Evolutionary conservation across 805 yeast species (phyloP).

Genomic region (Saturnispora hagleri): DNA sequence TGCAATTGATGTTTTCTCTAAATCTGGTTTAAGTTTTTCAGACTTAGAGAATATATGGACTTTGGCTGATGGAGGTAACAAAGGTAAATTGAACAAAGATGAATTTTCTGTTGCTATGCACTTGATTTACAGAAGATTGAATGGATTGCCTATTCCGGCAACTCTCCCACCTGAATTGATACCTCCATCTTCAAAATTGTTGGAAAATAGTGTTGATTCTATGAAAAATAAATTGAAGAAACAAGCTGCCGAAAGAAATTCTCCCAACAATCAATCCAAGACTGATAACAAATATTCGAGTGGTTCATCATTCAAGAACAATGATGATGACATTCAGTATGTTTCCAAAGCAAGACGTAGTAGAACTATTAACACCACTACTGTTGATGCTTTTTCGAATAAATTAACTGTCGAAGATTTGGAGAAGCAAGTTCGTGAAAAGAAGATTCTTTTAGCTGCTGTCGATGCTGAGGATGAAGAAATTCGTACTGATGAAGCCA

Average conservation of each 20-base stretch:
- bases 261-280: slow-evolving; percentile 13
- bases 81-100: slow-evolving; percentile 77
- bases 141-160: slow-evolving; percentile 78
- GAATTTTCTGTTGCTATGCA: slow-evolving; percentile 98
- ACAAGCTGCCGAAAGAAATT: slow-evolving; percentile 23
- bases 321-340: slow-evolving; percentile 62
- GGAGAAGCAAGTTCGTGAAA: slow-evolving; percentile 60
- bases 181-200: slow-evolving; percentile 74
- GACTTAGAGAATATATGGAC: slow-evolving; percentile 92
- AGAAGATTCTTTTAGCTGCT: slow-evolving; percentile 61
- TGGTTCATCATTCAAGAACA: slow-evolving; percentile 60
- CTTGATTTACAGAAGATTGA: slow-evolving; percentile 79
- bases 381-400: slow-evolving; percentile 14
- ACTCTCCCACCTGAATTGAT: slow-evolving; percentile 80
- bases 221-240: slow-evolving; percentile 56
- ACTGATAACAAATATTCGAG: slow-evolving; percentile 17
- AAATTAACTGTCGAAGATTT: slow-evolving; percentile 43
- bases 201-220: slow-evolving; percentile 61
- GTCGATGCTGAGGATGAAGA: slow-evolving; percentile 59
- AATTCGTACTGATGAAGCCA: slow-evolving; percentile 19
- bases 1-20: slow-evolving; percentile 81
- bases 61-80: slow-evolving; percentile 70
- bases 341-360: slow-evolving; percentile 45
- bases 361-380: slow-evolving; percentile 18
- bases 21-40: slow-evolving; percentile 77